Base-by-base conservation (phyloP, 345 rosid species). In the Fremontodendron californicum region DNA sequence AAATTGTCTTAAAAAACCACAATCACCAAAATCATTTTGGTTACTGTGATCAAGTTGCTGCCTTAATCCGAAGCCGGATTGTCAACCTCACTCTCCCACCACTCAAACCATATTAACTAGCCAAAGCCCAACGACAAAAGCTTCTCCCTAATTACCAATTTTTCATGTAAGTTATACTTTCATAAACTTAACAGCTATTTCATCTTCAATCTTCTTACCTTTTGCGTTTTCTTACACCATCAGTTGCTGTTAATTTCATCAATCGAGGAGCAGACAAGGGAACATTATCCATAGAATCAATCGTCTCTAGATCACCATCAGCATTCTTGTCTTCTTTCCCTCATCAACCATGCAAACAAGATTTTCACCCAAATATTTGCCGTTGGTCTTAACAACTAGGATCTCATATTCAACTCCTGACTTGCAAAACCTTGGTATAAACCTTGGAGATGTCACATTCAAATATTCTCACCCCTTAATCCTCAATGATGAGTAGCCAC, bases 211-310 rank as follows among this genome's bases (percentile, higher is more conserved):
- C 25, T 66, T 55, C 60, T 77, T 75, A 78, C 81, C 88, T 68
- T 87, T 89, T 92, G 73, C 93, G 96, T 71, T 94, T 92, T 82
- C 89, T 92, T 31, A 88, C 80, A 61, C 75, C 81, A 46, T 82
- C 80, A 52, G 76, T 62, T 63, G 76, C 52, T 11, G 73, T 71
- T 52, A 84, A 62, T 64, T 52, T 75, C 75, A 71, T 73, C 31
- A 76, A 10, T 60, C 66, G 77, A 73, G 85, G 74, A 77, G 75
- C 60, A 65, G 57, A 27, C 6, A 62, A 23, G 12, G 62, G 49
- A 49, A 67, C 73, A 51, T 27, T 49, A 33, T 78, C 82, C 67
- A 29, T 18, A 5, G 67, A 18, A 37, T 76, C 73, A 39, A 68
- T 68, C 84, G 83, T 81, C 42, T 83, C 80, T 67, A 75, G 23